These are phyloP conservation scores for Nitzschia inconspicua DNA, from an alignment of 108 stramenopile species.

Conservation along the genomic window DNA sequence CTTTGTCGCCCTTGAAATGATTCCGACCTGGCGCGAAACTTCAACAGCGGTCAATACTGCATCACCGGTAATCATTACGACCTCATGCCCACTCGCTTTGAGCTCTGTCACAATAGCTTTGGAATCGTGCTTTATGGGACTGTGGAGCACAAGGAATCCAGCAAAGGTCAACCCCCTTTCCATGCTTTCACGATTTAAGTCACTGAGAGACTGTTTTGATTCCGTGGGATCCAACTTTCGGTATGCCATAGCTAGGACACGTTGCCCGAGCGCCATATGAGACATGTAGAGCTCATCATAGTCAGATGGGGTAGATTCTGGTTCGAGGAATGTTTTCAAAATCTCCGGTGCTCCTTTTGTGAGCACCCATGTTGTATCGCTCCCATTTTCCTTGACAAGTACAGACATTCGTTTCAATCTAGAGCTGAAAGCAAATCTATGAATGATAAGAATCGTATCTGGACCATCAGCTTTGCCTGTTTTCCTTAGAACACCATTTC, in stretches of 20 bases:
- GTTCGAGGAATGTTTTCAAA: conserved; percentile 60
- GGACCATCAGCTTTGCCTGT: conserved; percentile 10
- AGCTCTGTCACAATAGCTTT: conserved; percentile 82
- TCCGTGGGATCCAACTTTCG: conserved; percentile 21
- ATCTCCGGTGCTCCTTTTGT: conserved; percentile 96
- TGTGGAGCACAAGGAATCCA: conserved; percentile 93
- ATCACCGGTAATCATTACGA: conserved; percentile 97
- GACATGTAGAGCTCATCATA: conserved; percentile 71
- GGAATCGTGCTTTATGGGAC: conserved; percentile 92
- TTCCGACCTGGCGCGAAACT: conserved; percentile 86
- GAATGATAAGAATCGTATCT: conserved; percentile 39
- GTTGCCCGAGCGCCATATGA: conserved; percentile 84
- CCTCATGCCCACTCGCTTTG: conserved; percentile 49
- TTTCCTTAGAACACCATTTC: conserved; percentile 33
- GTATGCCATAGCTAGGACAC: conserved; percentile 87
- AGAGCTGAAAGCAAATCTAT: conserved; percentile 84
- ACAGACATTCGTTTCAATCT: conserved; percentile 87
- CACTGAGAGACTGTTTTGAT: conserved; percentile 16
- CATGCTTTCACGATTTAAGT: conserved; percentile 41
- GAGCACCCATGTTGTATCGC: conserved; percentile 42
- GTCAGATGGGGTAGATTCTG: conserved; percentile 53
- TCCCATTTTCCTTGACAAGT: conserved; percentile 40
- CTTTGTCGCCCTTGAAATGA: conserved; percentile 26
- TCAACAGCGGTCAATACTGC: conserved; percentile 90
- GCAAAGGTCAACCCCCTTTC: conserved; percentile 80